Conservation (phyloP, 139 green algal species). For the Asterochloris erici region DNA sequence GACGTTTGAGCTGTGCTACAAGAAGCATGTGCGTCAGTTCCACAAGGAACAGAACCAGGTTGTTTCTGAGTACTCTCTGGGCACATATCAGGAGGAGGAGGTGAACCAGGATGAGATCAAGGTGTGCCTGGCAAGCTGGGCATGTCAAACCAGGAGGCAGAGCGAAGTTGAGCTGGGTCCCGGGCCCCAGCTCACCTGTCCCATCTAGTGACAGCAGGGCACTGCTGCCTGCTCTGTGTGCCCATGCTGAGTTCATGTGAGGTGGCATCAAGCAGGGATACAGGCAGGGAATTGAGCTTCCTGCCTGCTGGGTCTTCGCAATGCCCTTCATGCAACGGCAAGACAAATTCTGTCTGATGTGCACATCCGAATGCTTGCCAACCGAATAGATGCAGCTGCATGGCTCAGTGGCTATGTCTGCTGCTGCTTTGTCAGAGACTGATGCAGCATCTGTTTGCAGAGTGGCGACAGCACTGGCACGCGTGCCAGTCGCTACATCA, state of each 20-base stretch:
- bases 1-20: slow-evolving; percentile 90
- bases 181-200: neutral
- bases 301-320: neutral
- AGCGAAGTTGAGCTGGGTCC: neutral
- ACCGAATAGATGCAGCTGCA: too few relatives aligned
- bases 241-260: too few relatives aligned
- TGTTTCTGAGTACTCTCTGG: slow-evolving; percentile 51
- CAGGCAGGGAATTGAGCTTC: neutral
- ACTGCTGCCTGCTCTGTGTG: neutral
- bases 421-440: too few relatives aligned
- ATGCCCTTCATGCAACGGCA: neutral
- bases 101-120: slow-evolving; percentile 33
- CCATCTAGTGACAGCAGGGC: neutral
- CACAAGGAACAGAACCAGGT: slow-evolving; percentile 49
- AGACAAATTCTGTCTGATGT: neutral
- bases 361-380: neutral
- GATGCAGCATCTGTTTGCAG: slow-evolving; percentile 10
- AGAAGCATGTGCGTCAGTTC: slow-evolving; percentile 72
- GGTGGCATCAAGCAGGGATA: neutral
- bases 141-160: neutral
- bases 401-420: too few relatives aligned
- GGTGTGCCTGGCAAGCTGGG: slow-evolving; percentile 21
- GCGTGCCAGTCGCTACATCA: slow-evolving; percentile 51
- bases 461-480: slow-evolving; percentile 33
- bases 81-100: slow-evolving; percentile 38